Conservation (phyloP, 1,284 basidiomycete species). For the Ustilago xerochloae region DNA sequence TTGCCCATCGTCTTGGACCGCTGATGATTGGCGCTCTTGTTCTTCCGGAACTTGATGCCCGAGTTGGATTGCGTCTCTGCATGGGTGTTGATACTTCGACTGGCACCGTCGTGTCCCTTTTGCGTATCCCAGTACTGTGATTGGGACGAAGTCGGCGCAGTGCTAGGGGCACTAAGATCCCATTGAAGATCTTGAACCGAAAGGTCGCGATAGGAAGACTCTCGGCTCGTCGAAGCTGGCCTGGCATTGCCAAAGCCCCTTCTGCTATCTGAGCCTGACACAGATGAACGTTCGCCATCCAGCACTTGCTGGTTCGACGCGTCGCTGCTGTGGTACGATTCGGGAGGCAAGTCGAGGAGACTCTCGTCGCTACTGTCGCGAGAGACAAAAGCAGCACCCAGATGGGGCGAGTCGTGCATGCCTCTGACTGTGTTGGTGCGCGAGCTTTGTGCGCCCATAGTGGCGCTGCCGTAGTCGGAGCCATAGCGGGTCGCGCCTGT, state of each 20-base stretch:
- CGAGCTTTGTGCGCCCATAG: constrained; percentile 44
- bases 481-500: constrained; percentile 45
- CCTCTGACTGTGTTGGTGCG: constrained; percentile 42
- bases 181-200: constrained; percentile 20
- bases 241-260: not conserved
- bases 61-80: constrained; percentile 17
- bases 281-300: constrained; percentile 20
- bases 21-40: constrained; percentile 39
- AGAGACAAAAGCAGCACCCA: constrained; percentile 22
- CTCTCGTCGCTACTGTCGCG: constrained; percentile 47
- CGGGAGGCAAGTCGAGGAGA: constrained; percentile 43
- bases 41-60: constrained; percentile 40
- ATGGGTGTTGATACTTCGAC: not conserved
- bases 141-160: constrained; percentile 43
- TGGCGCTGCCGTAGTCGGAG: constrained; percentile 46
- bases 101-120: constrained; percentile 4
- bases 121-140: constrained; percentile 30
- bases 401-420: constrained; percentile 31
- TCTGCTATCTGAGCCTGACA: constrained; percentile 18
- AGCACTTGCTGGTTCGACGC: constrained; percentile 14
- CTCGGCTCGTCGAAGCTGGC: constrained; percentile 18
- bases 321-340: constrained; percentile 48
- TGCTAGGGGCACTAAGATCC: constrained; percentile 36
- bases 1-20: constrained; percentile 31
- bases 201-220: constrained; percentile 34